Base-by-base conservation (phyloP, 2,329 filamentous ascomycete genomes). In the Chrysoporthe austroafricana region DNA sequence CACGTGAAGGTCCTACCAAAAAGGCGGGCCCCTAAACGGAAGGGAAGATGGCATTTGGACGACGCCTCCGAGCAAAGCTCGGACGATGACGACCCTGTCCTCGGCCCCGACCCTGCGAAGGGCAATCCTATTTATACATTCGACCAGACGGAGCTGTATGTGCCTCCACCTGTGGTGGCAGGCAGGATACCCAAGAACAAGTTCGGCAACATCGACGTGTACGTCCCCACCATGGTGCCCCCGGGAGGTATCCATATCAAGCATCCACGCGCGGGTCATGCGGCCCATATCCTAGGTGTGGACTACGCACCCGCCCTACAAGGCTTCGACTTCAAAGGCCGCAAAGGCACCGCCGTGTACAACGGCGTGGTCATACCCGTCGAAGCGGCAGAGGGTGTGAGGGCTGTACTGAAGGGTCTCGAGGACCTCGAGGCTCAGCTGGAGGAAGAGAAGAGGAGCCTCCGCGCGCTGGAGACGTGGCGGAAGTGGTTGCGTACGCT, bases 171-270 rank as follows among this genome's bases (percentile, higher is more conserved):
- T 0, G 90, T 98, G 1, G 82, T 91, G 3, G 80, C 89, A 63
- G 94, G 94, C 0, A 83, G 84, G 14, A 86, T 98, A 1, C 95
- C 96, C 0, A 95, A 93, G 79, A 99, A 99, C 76, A 90, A 91
- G 21, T 99, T 93, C 77, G 94, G 94, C 13, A 99, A 99, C 75
- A 90, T 98, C 68, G 96, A 98, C 74, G 86, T 97, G 50, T 98
- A 95, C 76, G 94, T 97, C 13, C 90, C 93, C 0, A 93, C 89
- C 70, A 98, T 99, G 96, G 84, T 98, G 0, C 96, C 96, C 0
- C 79, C 81, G 52, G 95, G 96, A 0, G 94, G 92, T 1, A 85
- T 88, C 1, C 93, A 98, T 76, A 81, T 98, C 34, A 86, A 61
- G 6, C 79, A 84, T 67, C 80, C 85, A 59, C 74, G 90, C 62